Evolutionary conservation across 306 rosid species (phyloP).

Genomic region (Abrus precatorius): DNA sequence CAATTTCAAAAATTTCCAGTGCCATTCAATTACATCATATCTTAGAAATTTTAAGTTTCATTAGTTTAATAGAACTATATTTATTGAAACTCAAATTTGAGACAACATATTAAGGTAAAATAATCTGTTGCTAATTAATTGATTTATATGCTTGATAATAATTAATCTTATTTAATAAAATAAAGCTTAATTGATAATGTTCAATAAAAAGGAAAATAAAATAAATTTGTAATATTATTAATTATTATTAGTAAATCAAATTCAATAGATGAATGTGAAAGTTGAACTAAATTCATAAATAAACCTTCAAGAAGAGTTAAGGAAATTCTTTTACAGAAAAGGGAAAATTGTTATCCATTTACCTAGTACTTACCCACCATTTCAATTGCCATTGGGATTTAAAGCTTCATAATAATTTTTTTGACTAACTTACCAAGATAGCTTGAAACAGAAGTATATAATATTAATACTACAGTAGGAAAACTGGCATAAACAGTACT

Average conservation of each 20-base stretch:
- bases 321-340: neutral
- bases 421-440: neutral
- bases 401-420: conserved; percentile 6
- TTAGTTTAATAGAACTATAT: no score
- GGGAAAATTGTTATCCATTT: neutral
- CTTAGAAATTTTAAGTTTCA: no score
- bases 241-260: neutral
- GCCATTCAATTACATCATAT: neutral
- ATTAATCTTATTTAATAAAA: no score
- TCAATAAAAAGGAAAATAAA: neutral
- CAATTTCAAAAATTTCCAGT: no score
- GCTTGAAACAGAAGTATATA: neutral
- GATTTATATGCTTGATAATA: no score
- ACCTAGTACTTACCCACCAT: neutral
- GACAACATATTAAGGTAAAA: no score
- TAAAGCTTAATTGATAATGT: no score
- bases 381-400: neutral
- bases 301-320: neutral
- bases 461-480: neutral
- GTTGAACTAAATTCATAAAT: neutral
- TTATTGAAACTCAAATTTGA: no score
- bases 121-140: no score
- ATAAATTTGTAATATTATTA: no score
- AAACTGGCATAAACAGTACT: conserved; percentile 25
- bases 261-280: neutral